Evolutionary conservation across 768 basidiomycete genomes (phyloP).

Genomic region (Leccinum barrowsii): DNA sequence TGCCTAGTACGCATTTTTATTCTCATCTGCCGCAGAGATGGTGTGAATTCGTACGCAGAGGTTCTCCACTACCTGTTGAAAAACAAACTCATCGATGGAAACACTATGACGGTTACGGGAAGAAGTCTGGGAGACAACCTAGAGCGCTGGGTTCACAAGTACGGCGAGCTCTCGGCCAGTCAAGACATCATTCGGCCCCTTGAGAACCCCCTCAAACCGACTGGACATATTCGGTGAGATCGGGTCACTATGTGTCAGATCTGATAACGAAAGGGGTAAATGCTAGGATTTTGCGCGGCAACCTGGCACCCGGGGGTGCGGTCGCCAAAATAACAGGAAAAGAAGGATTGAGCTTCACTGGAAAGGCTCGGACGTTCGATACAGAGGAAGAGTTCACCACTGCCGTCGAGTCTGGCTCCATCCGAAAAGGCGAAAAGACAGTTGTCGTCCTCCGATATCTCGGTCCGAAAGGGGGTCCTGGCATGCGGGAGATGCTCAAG

Average conservation of each 20-base stretch:
- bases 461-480: slow-evolving; percentile 95
- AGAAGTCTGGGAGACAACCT: slow-evolving; percentile 89
- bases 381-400: slow-evolving; percentile 82
- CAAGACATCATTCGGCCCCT: slow-evolving; percentile 90
- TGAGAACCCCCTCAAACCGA: slow-evolving; percentile 81
- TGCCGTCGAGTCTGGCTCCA: slow-evolving; percentile 83
- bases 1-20: slow-evolving; percentile 66
- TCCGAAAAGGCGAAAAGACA: slow-evolving; percentile 95
- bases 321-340: slow-evolving; percentile 97
- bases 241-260: background rate
- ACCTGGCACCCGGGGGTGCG: slow-evolving; percentile 92
- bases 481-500: slow-evolving; percentile 99
- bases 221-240: slow-evolving; percentile 81
- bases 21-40: background rate
- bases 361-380: slow-evolving; percentile 92
- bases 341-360: slow-evolving; percentile 85
- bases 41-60: slow-evolving; percentile 42
- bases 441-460: slow-evolving; percentile 94
- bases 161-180: slow-evolving; percentile 66
- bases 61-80: slow-evolving; percentile 83
- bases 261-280: background rate
- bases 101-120: slow-evolving; percentile 89
- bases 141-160: slow-evolving; percentile 78
- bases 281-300: slow-evolving; percentile 80
- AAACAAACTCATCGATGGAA: slow-evolving; percentile 85